Evolutionary conservation across 768 basidiomycete genomes (phyloP).

Genomic region (Butyriboletus loyo): DNA sequence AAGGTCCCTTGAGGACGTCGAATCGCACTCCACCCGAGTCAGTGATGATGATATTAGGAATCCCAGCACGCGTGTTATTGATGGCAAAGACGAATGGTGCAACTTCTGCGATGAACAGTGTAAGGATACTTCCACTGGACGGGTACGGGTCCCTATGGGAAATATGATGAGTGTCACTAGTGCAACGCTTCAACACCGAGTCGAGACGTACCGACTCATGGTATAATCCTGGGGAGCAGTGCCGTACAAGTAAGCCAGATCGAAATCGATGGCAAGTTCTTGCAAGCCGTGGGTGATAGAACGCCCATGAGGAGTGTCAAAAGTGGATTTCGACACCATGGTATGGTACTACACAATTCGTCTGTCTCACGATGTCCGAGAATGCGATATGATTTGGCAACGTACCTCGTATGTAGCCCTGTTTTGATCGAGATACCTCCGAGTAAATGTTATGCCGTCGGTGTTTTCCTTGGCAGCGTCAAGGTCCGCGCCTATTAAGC

Average conservation of each 20-base stretch:
- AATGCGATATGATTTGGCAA: neutral
- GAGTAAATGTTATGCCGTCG: constrained; percentile 56
- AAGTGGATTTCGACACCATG: constrained; percentile 41
- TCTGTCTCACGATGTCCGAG: neutral
- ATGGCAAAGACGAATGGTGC: constrained; percentile 53
- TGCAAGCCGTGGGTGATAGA: constrained; percentile 55
- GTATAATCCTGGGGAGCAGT: constrained; percentile 76
- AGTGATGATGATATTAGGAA: constrained; percentile 61
- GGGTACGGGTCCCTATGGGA: constrained; percentile 54
- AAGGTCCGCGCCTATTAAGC: constrained; percentile 44
- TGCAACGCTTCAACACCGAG: neutral
- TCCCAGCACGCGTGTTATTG: constrained; percentile 59
- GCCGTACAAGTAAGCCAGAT: constrained; percentile 64
- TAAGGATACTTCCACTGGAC: constrained; percentile 56
- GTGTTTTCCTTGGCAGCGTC: constrained; percentile 34
- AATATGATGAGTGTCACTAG: neutral
- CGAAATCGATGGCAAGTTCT: constrained; percentile 52
- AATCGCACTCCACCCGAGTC: constrained; percentile 67
- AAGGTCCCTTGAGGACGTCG: constrained; percentile 63
- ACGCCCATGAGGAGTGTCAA: constrained; percentile 58
- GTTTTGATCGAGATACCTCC: constrained; percentile 80
- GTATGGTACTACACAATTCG: constrained; percentile 62
- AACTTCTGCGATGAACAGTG: constrained; percentile 52
- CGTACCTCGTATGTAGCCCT: constrained; percentile 70
- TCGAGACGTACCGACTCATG: constrained; percentile 47